Evolutionary conservation across 2,329 filamentous ascomycete genomes (phyloP), one percentile per base, ranked within the genome.

Genomic region (Sclerotinia glacialis): DNA sequence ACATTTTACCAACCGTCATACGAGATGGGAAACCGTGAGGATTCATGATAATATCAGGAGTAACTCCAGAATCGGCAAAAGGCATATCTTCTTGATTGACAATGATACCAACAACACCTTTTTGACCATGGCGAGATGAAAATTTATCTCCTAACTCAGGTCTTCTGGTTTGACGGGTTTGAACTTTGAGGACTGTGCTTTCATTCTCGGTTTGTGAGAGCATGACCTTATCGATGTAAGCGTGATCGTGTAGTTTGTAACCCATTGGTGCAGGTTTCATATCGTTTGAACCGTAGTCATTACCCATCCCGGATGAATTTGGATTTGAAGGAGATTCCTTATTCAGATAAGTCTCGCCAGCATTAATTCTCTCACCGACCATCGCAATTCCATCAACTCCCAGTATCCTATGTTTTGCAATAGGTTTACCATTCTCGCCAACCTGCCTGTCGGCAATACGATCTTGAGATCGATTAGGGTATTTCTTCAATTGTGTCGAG

Each of bases 31-130:
- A 99, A 88, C 95, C 95, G 80, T 99, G 95, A 0, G 96, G 95
- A 82, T 99, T 99, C 95, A 99, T 99, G 86, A 99, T 99, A 72
- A 99, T 97, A 78, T 99, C 95, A 0, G 95, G 95, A n/a, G 88
- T 89, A 71, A 99, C 86, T 2, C 95, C 96, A 63, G 85, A 82
- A 78, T 99, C 95, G 46, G 90, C 90, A 80, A 99, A 99, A 0
- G 95, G 95, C 87, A 99, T 90, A 76, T 99, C 95, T 76, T 95
- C 93, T 79, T 98, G 94, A 69, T 97, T 91, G 23, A 94, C 93
- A 67, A 99, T 97, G 73, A 98, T 94, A 66, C 95, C 95, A 1
- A 96, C 93, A 26, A 98, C 95, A 81, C 95, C 95, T 78, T 99
- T 99, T 76, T 99, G 95, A 26, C 95, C 95, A 84, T 99, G 95